Percentiles rank a stretch among this genome's conserved stretches.
phyloP scores from a whole-genome alignment of 2,329 filamentous ascomycete species.

The Claviceps cyperi region DNA sequence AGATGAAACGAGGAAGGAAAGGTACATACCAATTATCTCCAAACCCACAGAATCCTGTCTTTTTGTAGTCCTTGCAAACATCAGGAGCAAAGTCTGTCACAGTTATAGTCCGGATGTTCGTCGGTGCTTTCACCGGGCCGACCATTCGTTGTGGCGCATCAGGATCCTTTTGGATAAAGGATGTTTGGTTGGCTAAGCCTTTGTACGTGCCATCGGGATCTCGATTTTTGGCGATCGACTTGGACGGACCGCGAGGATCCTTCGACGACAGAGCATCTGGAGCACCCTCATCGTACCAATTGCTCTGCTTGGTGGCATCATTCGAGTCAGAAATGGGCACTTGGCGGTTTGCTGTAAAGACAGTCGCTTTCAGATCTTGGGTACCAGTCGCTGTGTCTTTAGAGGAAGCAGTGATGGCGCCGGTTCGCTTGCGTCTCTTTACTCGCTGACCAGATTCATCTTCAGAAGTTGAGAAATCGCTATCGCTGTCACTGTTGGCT shows the following conservation, averaged over 20 bases:
- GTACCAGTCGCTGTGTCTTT: slow-evolving; percentile 24
- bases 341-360: slow-evolving; percentile 46
- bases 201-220: slow-evolving; percentile 57
- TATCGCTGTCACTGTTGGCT: slow-evolving; percentile 40
- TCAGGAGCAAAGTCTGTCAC: slow-evolving; percentile 84
- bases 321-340: slow-evolving; percentile 52
- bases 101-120: slow-evolving; percentile 82
- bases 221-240: slow-evolving; percentile 20
- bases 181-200: slow-evolving; percentile 56
- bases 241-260: slow-evolving; percentile 44
- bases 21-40: slow-evolving; percentile 26
- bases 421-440: slow-evolving; percentile 61
- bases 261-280: slow-evolving; percentile 31
- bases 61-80: slow-evolving; percentile 88
- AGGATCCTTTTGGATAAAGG: slow-evolving; percentile 69
- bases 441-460: slow-evolving; percentile 62
- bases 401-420: slow-evolving; percentile 51
- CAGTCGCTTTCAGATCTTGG: slow-evolving; percentile 32
- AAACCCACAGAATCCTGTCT: slow-evolving; percentile 41
- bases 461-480: slow-evolving; percentile 53
- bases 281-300: slow-evolving; percentile 75
- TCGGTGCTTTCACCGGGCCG: slow-evolving; percentile 75
- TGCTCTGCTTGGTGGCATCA: slow-evolving; percentile 77
- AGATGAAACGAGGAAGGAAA: not conserved
- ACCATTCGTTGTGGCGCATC: slow-evolving; percentile 55